Evolutionary conservation across 176 grass and related monocot species (phyloP).

Genomic region (Raddia distichophylla): DNA sequence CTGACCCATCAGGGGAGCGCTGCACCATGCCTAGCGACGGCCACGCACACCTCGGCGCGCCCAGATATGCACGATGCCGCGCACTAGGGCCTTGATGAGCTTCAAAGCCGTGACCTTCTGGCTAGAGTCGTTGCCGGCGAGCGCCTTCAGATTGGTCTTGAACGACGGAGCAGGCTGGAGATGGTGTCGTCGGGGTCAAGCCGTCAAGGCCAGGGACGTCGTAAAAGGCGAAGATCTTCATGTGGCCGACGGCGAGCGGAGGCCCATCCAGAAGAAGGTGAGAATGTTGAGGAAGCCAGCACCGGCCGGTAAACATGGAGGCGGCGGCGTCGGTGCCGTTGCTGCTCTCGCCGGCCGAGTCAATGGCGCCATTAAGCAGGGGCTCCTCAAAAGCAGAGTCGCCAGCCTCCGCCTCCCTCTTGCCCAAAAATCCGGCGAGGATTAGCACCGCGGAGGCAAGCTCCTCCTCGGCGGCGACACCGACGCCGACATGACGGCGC

Average conservation of each 20-base stretch:
- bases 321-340: neutral
- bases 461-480: constrained; percentile 53
- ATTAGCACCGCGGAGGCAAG: constrained; percentile 32
- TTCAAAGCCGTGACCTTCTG: constrained; percentile 56
- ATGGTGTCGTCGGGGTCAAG: constrained; percentile 57
- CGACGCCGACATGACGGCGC: no score
- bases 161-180: constrained; percentile 53
- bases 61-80: no score
- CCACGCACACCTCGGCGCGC: no score
- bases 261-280: constrained; percentile 79
- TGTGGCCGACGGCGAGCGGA: constrained; percentile 58
- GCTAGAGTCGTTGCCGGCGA: neutral
- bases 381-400: constrained; percentile 51
- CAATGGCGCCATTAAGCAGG: constrained; percentile 46
- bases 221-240: constrained; percentile 65
- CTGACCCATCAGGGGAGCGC: no score
- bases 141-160: constrained; percentile 53
- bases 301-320: constrained; percentile 51
- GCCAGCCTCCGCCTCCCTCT: constrained; percentile 3
- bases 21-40: no score
- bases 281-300: constrained; percentile 60
- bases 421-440: constrained; percentile 38
- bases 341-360: neutral
- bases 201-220: constrained; percentile 71
- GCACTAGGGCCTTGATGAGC: constrained; percentile 60